Conservation (phyloP, 306 rosid species). For the Cyamopsis tetragonoloba region DNA sequence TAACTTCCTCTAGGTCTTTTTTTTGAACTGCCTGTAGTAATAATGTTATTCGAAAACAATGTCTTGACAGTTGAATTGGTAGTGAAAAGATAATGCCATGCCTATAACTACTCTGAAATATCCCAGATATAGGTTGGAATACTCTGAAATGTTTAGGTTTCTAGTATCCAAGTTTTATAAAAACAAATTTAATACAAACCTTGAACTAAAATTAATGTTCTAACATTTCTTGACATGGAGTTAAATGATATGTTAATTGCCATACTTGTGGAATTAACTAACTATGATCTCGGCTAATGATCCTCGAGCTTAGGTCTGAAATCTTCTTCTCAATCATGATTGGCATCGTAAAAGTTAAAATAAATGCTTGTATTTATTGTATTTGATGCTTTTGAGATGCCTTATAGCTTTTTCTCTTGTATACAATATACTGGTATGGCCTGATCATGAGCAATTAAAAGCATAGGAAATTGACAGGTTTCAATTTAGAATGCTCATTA, state of each 20-base stretch:
- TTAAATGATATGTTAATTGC: background rate
- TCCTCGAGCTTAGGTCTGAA: background rate
- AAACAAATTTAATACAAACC: background rate
- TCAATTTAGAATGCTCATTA: background rate
- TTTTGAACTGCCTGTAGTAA: background rate
- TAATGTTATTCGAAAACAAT: background rate
- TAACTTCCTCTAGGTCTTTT: background rate
- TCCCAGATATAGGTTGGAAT: slow-evolving; percentile 7
- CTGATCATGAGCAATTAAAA: background rate
- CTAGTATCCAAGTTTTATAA: background rate
- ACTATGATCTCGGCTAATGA: background rate
- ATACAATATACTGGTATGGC: background rate
- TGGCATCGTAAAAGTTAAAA: background rate
- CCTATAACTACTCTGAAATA: background rate
- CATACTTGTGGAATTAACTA: background rate
- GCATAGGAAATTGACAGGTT: background rate
- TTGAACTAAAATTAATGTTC: background rate
- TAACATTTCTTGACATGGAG: background rate
- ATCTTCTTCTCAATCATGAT: background rate
- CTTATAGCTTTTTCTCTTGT: background rate
- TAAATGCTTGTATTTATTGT: background rate
- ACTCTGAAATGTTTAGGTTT: slow-evolving; percentile 10
- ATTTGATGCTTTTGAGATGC: background rate
- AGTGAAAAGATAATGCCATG: background rate
- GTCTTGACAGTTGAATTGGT: background rate